Evolutionary conservation across 768 basidiomycete species (phyloP).

Genomic region (Lanmaoa rubissima): DNA sequence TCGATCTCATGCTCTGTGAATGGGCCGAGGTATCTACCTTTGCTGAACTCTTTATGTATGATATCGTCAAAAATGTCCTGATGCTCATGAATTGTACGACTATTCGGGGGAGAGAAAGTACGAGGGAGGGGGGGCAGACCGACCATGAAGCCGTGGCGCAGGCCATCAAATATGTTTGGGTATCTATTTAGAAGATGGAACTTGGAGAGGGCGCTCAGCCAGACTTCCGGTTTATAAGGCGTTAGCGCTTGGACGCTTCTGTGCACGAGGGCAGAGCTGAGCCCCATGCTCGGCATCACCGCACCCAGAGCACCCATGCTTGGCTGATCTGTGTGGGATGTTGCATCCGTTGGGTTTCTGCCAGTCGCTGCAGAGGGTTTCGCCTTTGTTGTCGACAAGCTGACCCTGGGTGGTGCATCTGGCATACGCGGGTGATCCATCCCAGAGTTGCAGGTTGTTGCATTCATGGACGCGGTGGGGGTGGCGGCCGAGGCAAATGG

Average conservation of each 20-base stretch:
- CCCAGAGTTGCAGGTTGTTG: neutral
- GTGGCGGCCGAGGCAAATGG: neutral
- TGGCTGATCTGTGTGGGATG: neutral
- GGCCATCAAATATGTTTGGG: accelerated
- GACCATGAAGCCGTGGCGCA: accelerated
- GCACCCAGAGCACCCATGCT: neutral
- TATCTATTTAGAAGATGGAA: neutral
- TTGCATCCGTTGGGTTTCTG: neutral
- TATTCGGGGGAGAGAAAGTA: accelerated
- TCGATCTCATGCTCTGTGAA: too few species aligned
- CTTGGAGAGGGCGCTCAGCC: neutral
- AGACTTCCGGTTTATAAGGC: neutral
- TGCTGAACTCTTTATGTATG: neutral
- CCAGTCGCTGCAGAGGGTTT: neutral
- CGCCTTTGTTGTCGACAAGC: neutral
- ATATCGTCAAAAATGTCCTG: neutral
- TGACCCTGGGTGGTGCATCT: accelerated
- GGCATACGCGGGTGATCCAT: accelerated
- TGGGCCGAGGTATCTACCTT: neutral
- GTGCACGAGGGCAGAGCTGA: neutral
- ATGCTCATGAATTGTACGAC: neutral
- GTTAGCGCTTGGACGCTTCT: neutral
- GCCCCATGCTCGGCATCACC: accelerated
- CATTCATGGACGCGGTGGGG: neutral
- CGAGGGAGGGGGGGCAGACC: neutral